Evolutionary conservation across 169 alveolate species (phyloP).

Genomic region (Eimeria acervulina): DNA sequence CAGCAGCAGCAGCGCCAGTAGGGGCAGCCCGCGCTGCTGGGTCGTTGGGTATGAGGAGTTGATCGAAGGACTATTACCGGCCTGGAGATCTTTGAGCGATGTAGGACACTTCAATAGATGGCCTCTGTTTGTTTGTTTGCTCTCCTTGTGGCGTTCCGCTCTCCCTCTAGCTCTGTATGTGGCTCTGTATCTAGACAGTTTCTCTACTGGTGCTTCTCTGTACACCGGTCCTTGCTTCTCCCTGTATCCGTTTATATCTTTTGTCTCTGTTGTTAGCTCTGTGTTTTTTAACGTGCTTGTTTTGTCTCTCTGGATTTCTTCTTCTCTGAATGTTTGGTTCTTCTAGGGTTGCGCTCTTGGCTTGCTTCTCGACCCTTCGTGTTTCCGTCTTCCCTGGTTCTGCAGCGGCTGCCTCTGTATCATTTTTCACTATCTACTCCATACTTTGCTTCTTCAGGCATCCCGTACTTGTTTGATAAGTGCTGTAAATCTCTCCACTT

Average conservation of each 20-base stretch:
- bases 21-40: slow-evolving; percentile 72
- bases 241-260: not conserved
- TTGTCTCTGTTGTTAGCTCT: not conserved
- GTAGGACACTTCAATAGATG: not conserved
- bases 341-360: not conserved
- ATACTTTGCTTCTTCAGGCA: not conserved
- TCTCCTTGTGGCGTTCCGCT: not conserved
- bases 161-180: not conserved
- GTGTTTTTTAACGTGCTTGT: not conserved
- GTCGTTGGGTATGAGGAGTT: slow-evolving; percentile 70
- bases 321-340: not conserved
- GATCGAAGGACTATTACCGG: slow-evolving; percentile 15
- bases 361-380: not conserved
- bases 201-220: not conserved
- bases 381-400: not conserved
- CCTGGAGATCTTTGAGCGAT: slow-evolving; percentile 43
- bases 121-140: not conserved
- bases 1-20: slow-evolving; percentile 31
- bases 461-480: not conserved
- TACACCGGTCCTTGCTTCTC: not conserved
- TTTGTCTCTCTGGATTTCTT: not conserved
- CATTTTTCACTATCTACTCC: no score
- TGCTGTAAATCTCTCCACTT: not conserved
- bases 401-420: not conserved
- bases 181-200: not conserved